Percentiles rank a stretch among this genome's conserved stretches.
Conservation (phyloP, 805 yeast species). For the Teunomyces barrocoloradensis region DNA sequence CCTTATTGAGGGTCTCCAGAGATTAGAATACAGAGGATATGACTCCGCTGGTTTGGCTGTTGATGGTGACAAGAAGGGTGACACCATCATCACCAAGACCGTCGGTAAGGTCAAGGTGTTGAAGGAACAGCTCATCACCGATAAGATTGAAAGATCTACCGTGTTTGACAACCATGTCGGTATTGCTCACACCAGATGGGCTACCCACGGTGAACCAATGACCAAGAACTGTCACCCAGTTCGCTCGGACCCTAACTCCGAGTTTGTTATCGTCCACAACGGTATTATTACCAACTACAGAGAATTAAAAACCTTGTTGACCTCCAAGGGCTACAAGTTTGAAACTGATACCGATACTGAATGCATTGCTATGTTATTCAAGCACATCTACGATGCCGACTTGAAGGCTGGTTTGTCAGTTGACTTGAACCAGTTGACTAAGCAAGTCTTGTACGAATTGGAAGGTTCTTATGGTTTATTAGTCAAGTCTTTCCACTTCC, state of each 20-base stretch:
- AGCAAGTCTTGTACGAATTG: conserved; percentile 85
- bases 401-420: conserved; percentile 68
- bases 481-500: conserved; percentile 88
- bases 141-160: conserved; percentile 55
- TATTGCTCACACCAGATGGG: conserved; percentile 99
- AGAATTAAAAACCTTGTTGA: conserved; percentile 80
- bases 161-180: conserved; percentile 85
- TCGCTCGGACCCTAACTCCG: conserved; percentile 76
- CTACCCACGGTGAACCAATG: conserved; percentile 96
- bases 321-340: conserved; percentile 75
- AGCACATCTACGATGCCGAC: conserved; percentile 82
- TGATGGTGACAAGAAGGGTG: conserved; percentile 78
- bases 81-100: conserved; percentile 73
- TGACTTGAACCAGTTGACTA: conserved; percentile 90
- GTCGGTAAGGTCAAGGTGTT: conserved; percentile 89
- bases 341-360: conserved; percentile 97
- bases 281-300: conserved; percentile 97
- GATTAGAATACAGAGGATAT: conserved; percentile 96
- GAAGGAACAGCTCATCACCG: conserved; percentile 56
- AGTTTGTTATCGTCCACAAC: conserved; percentile 92
- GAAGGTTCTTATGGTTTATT: conserved; percentile 98
- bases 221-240: conserved; percentile 93
- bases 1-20: conserved; percentile 76
- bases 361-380: conserved; percentile 92
- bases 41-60: conserved; percentile 97